A percentile compares a stretch with the other conserved stretches of the same genome.
Conservation (phyloP, 176 grass and related monocot species). For the Zea luxurians region DNA sequence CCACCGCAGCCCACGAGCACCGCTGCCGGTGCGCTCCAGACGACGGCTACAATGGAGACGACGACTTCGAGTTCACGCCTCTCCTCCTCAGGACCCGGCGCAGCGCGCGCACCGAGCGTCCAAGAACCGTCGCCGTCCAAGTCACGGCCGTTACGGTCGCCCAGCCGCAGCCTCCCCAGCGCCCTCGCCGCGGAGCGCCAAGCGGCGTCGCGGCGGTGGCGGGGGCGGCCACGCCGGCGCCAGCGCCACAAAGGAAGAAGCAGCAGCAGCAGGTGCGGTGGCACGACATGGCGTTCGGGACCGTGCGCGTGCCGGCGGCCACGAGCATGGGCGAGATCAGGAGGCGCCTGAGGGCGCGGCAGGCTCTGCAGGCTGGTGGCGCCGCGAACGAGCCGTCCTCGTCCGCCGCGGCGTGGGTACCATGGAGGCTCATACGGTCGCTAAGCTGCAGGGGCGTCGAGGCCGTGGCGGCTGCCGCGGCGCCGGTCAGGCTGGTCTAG, state of each 20-base stretch:
- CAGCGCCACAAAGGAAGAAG: not conserved
- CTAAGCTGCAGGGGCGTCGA: conserved; percentile 77
- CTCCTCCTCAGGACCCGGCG: conserved; percentile 16
- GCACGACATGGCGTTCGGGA: conserved; percentile 52
- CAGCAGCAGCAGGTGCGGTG: conserved; percentile 38
- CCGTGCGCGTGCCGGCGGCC: conserved; percentile 56
- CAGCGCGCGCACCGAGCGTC: not conserved
- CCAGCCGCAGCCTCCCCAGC: not conserved
- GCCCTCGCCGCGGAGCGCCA: not conserved
- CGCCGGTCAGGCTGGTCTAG: conserved; percentile 60
- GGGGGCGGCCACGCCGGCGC: not conserved
- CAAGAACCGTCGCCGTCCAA: conserved; percentile 7
- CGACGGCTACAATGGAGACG: not conserved
- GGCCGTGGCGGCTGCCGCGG: conserved; percentile 52
- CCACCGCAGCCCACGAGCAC: conserved; percentile 10
- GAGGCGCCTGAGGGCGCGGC: conserved; percentile 50
- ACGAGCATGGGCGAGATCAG: conserved; percentile 79
- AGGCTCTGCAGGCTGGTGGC: not conserved
- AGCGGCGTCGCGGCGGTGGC: not conserved
- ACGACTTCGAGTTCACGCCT: conserved; percentile 36
- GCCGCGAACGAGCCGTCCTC: conserved; percentile 6
- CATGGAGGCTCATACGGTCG: conserved; percentile 66
- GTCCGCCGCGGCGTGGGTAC: conserved; percentile 21
- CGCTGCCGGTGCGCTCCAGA: not conserved
- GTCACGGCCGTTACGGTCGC: not conserved